Conservation (phyloP, 306 rosid genomes). For the Dalbergia cochinchinensis region DNA sequence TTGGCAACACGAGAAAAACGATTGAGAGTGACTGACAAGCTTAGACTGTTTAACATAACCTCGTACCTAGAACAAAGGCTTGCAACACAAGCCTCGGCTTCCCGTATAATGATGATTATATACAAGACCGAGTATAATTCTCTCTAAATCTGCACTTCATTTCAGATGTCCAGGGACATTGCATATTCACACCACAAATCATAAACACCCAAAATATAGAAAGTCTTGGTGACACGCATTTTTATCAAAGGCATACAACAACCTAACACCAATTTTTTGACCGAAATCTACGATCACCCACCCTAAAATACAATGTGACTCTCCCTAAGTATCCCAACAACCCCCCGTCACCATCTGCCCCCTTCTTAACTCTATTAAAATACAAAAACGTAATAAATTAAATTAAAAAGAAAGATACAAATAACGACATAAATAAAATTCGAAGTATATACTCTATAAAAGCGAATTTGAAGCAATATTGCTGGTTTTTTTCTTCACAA, state of each 20-base stretch:
- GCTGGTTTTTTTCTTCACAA: neutral
- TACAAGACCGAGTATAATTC: neutral
- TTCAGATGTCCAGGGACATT: neutral
- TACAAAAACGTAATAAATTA: no score
- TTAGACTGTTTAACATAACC: neutral
- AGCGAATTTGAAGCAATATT: conserved; percentile 12
- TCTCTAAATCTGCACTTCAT: neutral
- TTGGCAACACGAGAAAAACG: neutral
- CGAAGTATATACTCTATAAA: neutral
- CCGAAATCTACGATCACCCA: neutral
- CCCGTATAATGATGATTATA: neutral
- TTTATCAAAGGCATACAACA: conserved; percentile 33
- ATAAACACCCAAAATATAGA: neutral
- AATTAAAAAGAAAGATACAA: no score
- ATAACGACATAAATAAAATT: neutral
- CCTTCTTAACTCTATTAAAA: neutral
- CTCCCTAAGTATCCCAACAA: conserved; percentile 21
- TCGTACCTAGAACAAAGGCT: neutral
- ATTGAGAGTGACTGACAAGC: neutral
- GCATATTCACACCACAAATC: neutral
- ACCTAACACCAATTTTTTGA: conserved; percentile 30
- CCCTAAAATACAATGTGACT: neutral
- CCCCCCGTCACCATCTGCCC: neutral
- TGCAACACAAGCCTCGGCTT: neutral
- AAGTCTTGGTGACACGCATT: neutral